Evolutionary conservation across 345 rosid genomes (phyloP).

Genomic region (Salix caprea): DNA sequence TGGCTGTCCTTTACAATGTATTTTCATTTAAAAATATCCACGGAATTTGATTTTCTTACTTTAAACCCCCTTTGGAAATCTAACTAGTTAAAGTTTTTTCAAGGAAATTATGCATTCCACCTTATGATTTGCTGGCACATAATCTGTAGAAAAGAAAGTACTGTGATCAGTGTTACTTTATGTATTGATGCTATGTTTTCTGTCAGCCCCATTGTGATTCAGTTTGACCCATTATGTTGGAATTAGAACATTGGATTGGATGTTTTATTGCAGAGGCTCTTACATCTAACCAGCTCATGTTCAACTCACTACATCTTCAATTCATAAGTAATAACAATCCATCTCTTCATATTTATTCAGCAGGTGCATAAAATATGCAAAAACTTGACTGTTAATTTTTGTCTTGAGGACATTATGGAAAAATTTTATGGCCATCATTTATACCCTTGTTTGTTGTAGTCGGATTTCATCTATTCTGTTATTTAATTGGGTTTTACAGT

Average conservation of each 20-base stretch:
- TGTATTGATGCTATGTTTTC: background rate
- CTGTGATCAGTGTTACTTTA: background rate
- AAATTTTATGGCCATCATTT: too few species aligned
- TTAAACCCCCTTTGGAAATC: too few species aligned
- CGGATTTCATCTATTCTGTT: too few species aligned
- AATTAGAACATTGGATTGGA: background rate
- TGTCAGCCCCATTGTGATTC: background rate
- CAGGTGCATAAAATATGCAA: too few species aligned
- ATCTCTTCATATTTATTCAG: background rate
- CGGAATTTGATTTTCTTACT: background rate
- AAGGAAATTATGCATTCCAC: background rate
- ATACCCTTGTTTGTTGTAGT: background rate
- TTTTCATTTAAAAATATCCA: background rate
- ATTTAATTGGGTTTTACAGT: too few species aligned
- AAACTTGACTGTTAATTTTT: too few species aligned
- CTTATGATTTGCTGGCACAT: background rate
- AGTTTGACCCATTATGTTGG: background rate
- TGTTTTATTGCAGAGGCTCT: background rate
- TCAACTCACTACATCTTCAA: background rate
- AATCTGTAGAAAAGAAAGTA: background rate
- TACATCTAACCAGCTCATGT: background rate
- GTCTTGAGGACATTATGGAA: too few species aligned
- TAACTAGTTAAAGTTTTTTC: background rate
- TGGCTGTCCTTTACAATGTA: background rate
- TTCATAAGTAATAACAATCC: background rate